Evolutionary conservation across 2,329 filamentous ascomycete genomes (phyloP).

Genomic region (Exophiala sideris): DNA sequence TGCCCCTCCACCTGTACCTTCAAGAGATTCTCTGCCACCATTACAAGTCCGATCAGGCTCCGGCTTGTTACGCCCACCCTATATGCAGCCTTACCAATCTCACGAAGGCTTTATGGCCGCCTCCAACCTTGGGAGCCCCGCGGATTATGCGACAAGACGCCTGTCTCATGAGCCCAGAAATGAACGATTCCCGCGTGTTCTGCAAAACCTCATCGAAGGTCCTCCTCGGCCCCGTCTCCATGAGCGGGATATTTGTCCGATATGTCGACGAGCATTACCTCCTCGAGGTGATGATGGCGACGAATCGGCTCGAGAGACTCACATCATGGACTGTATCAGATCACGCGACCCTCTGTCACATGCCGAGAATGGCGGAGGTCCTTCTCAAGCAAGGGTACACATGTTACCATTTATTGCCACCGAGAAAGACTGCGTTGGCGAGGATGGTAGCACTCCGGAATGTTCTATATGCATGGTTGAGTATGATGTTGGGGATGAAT

Average conservation of each 20-base stretch:
- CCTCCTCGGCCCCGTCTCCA: slow-evolving; percentile 31
- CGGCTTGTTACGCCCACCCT: slow-evolving; percentile 11
- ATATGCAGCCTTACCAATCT: slow-evolving; percentile 15
- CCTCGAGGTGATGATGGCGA: slow-evolving; percentile 37
- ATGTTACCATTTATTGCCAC: slow-evolving; percentile 54
- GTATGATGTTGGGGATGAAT: slow-evolving; percentile 57
- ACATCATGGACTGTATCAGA: slow-evolving; percentile 42
- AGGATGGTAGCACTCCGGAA: slow-evolving; percentile 53
- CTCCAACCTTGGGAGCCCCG: slow-evolving; percentile 9
- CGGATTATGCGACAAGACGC: slow-evolving; percentile 12
- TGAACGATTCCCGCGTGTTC: slow-evolving; percentile 17
- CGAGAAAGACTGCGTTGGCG: slow-evolving; percentile 60
- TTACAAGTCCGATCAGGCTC: slow-evolving; percentile 1
- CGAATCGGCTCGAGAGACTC: slow-evolving; percentile 42
- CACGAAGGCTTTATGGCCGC: slow-evolving; percentile 12
- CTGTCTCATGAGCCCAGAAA: slow-evolving; percentile 1
- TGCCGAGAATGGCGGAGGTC: slow-evolving; percentile 21
- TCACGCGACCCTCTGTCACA: slow-evolving; percentile 20
- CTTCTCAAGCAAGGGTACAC: slow-evolving; percentile 31
- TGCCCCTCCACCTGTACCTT: background rate
- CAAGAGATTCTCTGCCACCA: slow-evolving; percentile 7
- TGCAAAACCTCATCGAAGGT: slow-evolving; percentile 2
- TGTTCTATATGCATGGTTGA: slow-evolving; percentile 65
- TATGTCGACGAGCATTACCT: slow-evolving; percentile 42
- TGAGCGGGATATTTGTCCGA: slow-evolving; percentile 47